Conservation (phyloP, 2,329 filamentous ascomycete genomes). For the Aspergillus intermedius region DNA sequence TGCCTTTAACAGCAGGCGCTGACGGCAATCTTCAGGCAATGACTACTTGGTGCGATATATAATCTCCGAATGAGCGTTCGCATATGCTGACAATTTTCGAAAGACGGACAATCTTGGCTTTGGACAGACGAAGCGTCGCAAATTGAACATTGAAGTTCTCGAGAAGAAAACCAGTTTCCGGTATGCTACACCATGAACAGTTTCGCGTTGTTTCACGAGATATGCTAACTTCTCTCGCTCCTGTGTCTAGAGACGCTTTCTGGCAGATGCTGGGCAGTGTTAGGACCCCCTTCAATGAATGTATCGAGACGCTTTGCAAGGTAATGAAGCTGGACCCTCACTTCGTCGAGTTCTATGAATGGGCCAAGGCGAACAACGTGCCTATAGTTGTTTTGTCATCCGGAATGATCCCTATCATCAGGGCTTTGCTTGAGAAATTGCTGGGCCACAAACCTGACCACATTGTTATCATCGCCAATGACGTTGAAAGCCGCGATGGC, state of each 20-base stretch:
- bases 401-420: conserved; percentile 89
- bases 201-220: background rate
- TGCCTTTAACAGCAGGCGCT: conserved; percentile 5
- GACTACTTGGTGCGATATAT: conserved; percentile 51
- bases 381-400: conserved; percentile 87
- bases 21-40: conserved; percentile 45
- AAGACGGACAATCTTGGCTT: conserved; percentile 90
- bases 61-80: background rate
- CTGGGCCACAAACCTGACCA: conserved; percentile 67
- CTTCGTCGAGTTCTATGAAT: conserved; percentile 83
- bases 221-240: conserved; percentile 2
- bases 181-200: conserved; percentile 24
- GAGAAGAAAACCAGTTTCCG: conserved; percentile 65
- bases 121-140: conserved; percentile 62
- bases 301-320: conserved; percentile 67
- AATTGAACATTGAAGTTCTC: conserved; percentile 72
- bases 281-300: conserved; percentile 70
- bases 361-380: conserved; percentile 73
- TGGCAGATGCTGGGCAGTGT: conserved; percentile 87
- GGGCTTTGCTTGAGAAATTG: conserved; percentile 70
- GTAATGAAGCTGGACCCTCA: conserved; percentile 85
- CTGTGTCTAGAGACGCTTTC: conserved; percentile 61
- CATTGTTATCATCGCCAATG: conserved; percentile 86
- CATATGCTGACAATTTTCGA: background rate
- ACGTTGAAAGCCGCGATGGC: conserved; percentile 60